phyloP scores from a whole-genome alignment of 2,329 filamentous ascomycete species.

The Cadophora sp. region DNA sequence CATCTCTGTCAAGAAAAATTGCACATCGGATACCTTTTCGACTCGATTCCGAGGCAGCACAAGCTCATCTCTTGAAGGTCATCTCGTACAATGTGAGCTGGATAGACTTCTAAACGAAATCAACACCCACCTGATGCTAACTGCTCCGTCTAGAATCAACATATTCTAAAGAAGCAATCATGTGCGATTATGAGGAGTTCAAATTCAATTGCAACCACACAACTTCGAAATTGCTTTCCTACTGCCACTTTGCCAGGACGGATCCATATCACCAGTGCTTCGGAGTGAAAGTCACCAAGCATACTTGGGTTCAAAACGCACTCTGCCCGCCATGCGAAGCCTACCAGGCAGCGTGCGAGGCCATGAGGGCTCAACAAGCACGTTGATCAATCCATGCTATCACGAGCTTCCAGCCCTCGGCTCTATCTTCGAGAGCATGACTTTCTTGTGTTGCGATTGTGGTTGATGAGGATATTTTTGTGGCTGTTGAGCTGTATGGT shows the following conservation, averaged over 20 bases:
- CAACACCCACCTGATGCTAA: neutral
- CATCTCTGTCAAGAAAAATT: neutral
- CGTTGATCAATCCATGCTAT: neutral
- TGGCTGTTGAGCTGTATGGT: conserved; percentile 8
- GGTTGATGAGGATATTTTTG: neutral
- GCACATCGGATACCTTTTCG: neutral
- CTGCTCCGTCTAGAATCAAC: neutral
- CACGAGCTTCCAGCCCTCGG: conserved; percentile 1
- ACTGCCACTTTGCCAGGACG: conserved; percentile 79
- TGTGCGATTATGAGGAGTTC: conserved; percentile 77
- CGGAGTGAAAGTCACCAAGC: conserved; percentile 68
- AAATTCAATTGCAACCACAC: conserved; percentile 70
- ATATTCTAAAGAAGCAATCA: conserved; percentile 46
- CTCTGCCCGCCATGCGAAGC: conserved; percentile 57
- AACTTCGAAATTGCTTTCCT: conserved; percentile 64
- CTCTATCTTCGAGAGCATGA: neutral
- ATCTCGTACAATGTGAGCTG: neutral
- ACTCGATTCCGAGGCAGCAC: neutral
- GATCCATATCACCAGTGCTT: conserved; percentile 74
- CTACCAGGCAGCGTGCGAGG: conserved; percentile 19
- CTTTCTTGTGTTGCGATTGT: neutral
- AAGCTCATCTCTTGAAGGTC: neutral
- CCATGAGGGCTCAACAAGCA: neutral
- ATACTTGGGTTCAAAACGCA: conserved; percentile 63
- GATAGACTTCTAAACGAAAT: neutral